phyloP scores from a whole-genome alignment of 352 stramenopile species.

The Pythium rishiriense region DNA sequence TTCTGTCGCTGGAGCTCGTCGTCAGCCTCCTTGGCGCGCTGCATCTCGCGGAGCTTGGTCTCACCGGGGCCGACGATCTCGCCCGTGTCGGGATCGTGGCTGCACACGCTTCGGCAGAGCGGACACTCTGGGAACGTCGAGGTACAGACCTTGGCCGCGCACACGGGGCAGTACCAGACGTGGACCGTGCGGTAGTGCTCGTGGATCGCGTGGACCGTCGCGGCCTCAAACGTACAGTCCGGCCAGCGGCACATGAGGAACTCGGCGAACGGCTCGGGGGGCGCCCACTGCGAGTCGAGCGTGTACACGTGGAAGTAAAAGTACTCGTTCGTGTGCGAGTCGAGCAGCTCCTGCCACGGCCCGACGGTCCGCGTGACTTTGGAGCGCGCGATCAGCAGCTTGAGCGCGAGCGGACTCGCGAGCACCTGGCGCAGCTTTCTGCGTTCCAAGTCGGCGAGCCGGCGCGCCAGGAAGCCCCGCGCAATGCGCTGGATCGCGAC shows the following conservation, averaged over 20 bases:
- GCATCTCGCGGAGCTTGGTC: conserved; percentile 45
- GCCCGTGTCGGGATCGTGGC: conserved; percentile 49
- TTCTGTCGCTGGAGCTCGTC: conserved; percentile 45
- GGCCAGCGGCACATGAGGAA: conserved; percentile 72
- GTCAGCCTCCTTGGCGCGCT: conserved; percentile 45
- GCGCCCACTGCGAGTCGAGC: conserved; percentile 78
- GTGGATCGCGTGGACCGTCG: conserved; percentile 74
- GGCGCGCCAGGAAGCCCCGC: conserved; percentile 52
- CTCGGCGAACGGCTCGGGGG: conserved; percentile 56
- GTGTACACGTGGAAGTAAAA: conserved; percentile 85
- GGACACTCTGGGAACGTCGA: conserved; percentile 68
- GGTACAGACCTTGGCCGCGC: conserved; percentile 60
- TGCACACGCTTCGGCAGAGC: conserved; percentile 63
- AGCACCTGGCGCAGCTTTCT: conserved; percentile 62
- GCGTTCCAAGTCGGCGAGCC: conserved; percentile 42
- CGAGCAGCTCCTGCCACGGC: conserved; percentile 77
- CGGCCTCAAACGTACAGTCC: conserved; percentile 49
- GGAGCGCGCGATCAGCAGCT: conserved; percentile 66
- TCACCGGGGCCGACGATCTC: conserved; percentile 66
- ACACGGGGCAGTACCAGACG: conserved; percentile 82
- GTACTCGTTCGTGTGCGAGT: conserved; percentile 84
- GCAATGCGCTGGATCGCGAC: conserved; percentile 60
- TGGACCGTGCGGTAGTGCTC: conserved; percentile 67
- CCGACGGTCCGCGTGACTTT: conserved; percentile 59
- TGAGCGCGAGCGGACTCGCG: conserved; percentile 60